These are phyloP conservation scores for Bipolaris sorokiniana DNA, from an alignment of 2,329 filamentous ascomycete species.

Conservation along the genomic window DNA sequence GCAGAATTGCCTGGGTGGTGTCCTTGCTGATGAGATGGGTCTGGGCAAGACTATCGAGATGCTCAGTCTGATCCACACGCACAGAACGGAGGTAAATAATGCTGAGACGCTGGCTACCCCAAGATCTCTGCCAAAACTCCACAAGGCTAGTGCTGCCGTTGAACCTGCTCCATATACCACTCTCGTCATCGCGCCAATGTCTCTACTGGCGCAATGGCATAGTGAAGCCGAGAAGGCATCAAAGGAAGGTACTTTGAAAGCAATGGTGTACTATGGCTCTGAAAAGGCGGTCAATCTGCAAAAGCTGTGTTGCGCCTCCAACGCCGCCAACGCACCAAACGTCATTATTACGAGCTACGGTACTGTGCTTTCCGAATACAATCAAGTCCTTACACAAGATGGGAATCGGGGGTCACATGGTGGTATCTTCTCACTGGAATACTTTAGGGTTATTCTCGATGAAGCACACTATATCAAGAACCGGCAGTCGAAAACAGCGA, in stretches of 20 bases:
- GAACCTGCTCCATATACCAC: conserved; percentile 84
- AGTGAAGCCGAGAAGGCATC: conserved; percentile 94
- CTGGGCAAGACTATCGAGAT: conserved; percentile 98
- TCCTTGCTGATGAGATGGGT: conserved; percentile 97
- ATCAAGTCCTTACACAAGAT: conserved; percentile 70
- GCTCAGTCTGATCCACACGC: conserved; percentile 88
- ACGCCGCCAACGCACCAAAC: conserved; percentile 78
- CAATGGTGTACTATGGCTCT: conserved; percentile 87
- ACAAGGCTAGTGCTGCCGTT: conserved; percentile 62
- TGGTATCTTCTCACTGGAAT: conserved; percentile 87
- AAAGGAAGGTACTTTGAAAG: conserved; percentile 78
- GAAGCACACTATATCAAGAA: conserved; percentile 95
- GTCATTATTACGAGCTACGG: conserved; percentile 96
- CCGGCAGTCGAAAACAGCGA: conserved; percentile 84
- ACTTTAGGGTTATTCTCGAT: conserved; percentile 93
- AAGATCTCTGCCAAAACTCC: conserved; percentile 67
- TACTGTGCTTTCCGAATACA: conserved; percentile 87
- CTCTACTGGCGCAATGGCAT: conserved; percentile 94
- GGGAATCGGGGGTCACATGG: conserved; percentile 68
- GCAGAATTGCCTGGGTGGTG: conserved; percentile 90
- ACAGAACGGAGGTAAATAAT: conserved; percentile 64
- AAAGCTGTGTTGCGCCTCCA: conserved; percentile 76
- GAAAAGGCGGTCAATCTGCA: conserved; percentile 83
- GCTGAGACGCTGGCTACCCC: conserved; percentile 53
- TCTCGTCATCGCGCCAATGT: conserved; percentile 95